Percentiles rank a stretch among this genome's conserved stretches.
Evolutionary conservation across 176 grass and related monocot genomes (phyloP).

Genomic region (Oryza brachyantha): DNA sequence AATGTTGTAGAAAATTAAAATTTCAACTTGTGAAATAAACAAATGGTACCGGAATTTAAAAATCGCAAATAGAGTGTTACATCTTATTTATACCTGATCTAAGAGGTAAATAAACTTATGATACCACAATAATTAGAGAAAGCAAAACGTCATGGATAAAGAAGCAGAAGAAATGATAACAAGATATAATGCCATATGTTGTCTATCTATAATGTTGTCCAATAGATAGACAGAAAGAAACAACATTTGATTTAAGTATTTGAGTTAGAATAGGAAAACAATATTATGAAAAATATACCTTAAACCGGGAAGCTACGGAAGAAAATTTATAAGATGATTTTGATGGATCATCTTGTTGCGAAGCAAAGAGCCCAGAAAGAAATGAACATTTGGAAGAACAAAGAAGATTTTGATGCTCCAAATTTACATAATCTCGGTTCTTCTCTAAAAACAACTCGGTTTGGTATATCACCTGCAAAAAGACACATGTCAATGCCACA

Average conservation of each 20-base stretch:
- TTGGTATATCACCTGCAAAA: slow-evolving; percentile 73
- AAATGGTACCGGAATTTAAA: background rate
- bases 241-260: background rate
- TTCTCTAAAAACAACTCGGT: slow-evolving; percentile 88
- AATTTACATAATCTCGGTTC: slow-evolving; percentile 81
- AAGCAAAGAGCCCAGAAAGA: slow-evolving; percentile 74
- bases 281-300: slow-evolving; percentile 48
- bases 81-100: background rate
- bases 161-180: background rate
- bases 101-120: background rate
- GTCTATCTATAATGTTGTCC: background rate
- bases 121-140: background rate
- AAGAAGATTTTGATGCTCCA: slow-evolving; percentile 75
- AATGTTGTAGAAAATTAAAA: background rate
- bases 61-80: background rate
- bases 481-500: slow-evolving; percentile 10
- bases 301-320: slow-evolving; percentile 90
- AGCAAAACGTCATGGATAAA: background rate
- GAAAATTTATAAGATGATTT: slow-evolving; percentile 96
- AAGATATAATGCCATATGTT: background rate
- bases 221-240: slow-evolving; percentile 9
- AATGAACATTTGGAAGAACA: slow-evolving; percentile 77
- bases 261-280: slow-evolving; percentile 21
- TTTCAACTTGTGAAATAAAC: background rate
- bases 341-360: slow-evolving; percentile 65